These are phyloP conservation scores for Prunus yedoensis DNA, from an alignment of 331 rosid genomes.

Conservation along the genomic window DNA sequence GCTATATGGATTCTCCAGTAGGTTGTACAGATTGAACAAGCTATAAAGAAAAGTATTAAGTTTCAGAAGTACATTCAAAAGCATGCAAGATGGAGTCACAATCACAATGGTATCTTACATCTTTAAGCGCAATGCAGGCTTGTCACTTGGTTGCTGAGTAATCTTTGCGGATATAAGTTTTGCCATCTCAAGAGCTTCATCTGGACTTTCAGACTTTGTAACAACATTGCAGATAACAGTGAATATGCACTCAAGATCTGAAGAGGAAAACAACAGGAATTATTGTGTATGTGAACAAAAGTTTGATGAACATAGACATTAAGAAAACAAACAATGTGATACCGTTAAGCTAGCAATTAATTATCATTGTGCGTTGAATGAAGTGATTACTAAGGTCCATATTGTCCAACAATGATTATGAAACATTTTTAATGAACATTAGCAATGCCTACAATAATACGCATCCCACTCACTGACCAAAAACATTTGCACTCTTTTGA, in stretches of 20 bases:
- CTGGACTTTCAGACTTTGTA: constrained; percentile 67
- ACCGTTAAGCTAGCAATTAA: not conserved
- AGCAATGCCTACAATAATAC: not conserved
- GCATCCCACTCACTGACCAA: not conserved
- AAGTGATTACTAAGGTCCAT: not conserved
- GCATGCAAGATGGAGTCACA: not conserved
- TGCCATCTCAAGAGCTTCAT: constrained; percentile 73
- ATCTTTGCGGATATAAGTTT: constrained; percentile 66
- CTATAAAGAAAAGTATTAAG: constrained; percentile 37
- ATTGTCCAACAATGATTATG: not conserved
- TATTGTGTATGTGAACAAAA: not conserved
- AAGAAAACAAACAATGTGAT: not conserved
- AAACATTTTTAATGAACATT: not conserved
- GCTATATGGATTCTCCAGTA: constrained; percentile 68
- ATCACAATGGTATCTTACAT: constrained; percentile 44
- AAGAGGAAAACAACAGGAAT: constrained; percentile 4
- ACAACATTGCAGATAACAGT: constrained; percentile 83
- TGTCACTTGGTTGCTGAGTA: constrained; percentile 68
- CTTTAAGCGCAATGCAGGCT: constrained; percentile 80
- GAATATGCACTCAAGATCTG: constrained; percentile 85
- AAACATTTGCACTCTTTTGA: not conserved
- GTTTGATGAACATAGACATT: not conserved
- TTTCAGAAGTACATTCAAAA: not conserved
- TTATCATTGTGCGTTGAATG: not conserved
- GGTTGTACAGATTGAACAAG: constrained; percentile 87